A percentile compares a stretch with the other conserved stretches of the same genome.
phyloP scores from a whole-genome alignment of 2,329 filamentous ascomycete genomes.

The Diaporthe helianthi region DNA sequence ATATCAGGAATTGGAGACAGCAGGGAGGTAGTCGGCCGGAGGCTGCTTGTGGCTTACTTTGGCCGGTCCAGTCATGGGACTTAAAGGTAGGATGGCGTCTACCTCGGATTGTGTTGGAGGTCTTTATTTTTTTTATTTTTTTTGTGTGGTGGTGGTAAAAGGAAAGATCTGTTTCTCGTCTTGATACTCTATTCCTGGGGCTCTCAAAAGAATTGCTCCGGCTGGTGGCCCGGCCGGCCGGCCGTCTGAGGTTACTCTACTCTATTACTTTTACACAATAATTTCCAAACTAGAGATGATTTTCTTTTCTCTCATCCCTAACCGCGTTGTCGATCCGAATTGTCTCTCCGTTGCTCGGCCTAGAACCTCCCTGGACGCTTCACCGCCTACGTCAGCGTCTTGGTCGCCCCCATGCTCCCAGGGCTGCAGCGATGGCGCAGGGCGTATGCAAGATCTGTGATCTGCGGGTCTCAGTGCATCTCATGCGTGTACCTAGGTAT shows the following conservation, averaged over 20 bases:
- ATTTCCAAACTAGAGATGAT: neutral
- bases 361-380: neutral
- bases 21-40: neutral
- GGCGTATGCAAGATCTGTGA: conserved; percentile 11
- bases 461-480: neutral
- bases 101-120: neutral
- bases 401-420: neutral
- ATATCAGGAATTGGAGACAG: neutral
- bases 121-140: no score
- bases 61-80: conserved; percentile 1
- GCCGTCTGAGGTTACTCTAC: neutral
- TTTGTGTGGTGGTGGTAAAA: no score
- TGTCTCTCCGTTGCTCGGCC: neutral
- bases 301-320: neutral
- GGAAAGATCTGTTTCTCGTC: neutral
- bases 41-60: conserved; percentile 7
- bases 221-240: conserved; percentile 9
- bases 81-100: conserved; percentile 22
- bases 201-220: neutral
- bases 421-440: conserved; percentile 24
- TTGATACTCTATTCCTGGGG: neutral
- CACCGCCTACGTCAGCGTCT: conserved; percentile 12
- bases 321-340: neutral
- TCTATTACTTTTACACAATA: conserved; percentile 5
- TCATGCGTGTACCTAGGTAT: neutral